A percentile compares a stretch with the other conserved stretches of the same genome.
Evolutionary conservation across 345 rosid species (phyloP).

Genomic region (Mangifera indica): DNA sequence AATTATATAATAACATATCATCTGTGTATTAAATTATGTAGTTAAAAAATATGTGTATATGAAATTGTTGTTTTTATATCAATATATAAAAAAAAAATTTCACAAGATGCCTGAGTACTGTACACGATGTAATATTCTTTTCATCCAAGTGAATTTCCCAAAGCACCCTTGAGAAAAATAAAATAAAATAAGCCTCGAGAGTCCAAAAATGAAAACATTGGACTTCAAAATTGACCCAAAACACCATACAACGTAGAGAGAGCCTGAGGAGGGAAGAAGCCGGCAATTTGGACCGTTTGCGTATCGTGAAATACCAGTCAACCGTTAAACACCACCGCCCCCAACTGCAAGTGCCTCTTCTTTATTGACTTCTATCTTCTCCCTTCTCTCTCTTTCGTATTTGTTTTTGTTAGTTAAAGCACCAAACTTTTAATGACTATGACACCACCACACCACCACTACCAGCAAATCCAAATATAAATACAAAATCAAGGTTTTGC

Average conservation of each 20-base stretch:
- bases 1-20: too few species aligned
- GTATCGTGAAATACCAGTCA: slow-evolving; percentile 40
- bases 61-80: too few species aligned
- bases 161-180: neutral
- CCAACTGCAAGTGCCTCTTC: neutral
- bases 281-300: slow-evolving; percentile 46
- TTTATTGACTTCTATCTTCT: neutral
- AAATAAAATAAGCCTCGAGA: neutral
- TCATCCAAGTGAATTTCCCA: neutral
- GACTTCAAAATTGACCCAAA: slow-evolving; percentile 27
- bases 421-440: slow-evolving; percentile 10
- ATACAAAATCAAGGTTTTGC: neutral
- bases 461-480: neutral
- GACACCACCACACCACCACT: neutral
- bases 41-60: too few species aligned
- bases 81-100: neutral
- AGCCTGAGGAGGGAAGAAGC: slow-evolving; percentile 29
- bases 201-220: neutral
- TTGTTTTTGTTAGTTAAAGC: slow-evolving; percentile 11
- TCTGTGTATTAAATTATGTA: too few species aligned
- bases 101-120: slow-evolving; percentile 31
- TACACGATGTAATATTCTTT: neutral
- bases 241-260: slow-evolving; percentile 25
- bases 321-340: slow-evolving; percentile 24
- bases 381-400: too few species aligned